Evolutionary conservation across 352 stramenopile genomes (phyloP), one percentile per base, ranked within the genome.

Genomic region (Pythium pectinolyticum): DNA sequence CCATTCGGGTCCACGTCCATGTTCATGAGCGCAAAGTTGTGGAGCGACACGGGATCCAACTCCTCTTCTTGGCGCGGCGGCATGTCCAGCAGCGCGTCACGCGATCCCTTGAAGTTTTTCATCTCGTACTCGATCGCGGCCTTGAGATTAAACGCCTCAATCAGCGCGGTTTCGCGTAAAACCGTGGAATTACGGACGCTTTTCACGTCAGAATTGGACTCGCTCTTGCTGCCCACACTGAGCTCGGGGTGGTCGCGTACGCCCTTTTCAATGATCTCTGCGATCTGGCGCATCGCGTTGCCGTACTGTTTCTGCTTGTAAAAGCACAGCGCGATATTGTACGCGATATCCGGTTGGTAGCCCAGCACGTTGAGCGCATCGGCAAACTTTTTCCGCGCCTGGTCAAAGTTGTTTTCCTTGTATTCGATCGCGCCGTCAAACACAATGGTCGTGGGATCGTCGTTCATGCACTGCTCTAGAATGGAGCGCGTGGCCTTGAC

Each of bases 101-200:
- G 72, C 10, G 82, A 75, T 2, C 82, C 82, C 57, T 96, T 97
- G 66, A 82, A 75, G 72, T 98, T 95, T 66, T 97, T 98, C 76
- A 95, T 96, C 57, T 94, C 86, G 72, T 97, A 98, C 72, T 98
- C 90, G 61, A 99, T 98, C 20, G 95, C 94, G 7, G 93, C 89
- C 67, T 98, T 98, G 46, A 99, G 77, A 66, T 99, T 99, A 64
- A 98, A 97, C 0, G 92, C 94, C 65, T 98, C 94, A 8, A 98
- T 86, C 7, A 98, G 72, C 50, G 90, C 95, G 14, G 92, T 98
- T 67, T 98, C 90, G 12, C 92, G 88, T 12, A 98, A 69, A 3
- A 97, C 86, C 0, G 89, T 86, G 43, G 89, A 97, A 76, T 98
- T 98, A 20, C 94, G 90, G 5, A 98, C 94, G 52, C 86, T 90